phyloP scores from a whole-genome alignment of 2,329 filamentous ascomycete genomes.

The Pseudogymnoascus sp. region DNA sequence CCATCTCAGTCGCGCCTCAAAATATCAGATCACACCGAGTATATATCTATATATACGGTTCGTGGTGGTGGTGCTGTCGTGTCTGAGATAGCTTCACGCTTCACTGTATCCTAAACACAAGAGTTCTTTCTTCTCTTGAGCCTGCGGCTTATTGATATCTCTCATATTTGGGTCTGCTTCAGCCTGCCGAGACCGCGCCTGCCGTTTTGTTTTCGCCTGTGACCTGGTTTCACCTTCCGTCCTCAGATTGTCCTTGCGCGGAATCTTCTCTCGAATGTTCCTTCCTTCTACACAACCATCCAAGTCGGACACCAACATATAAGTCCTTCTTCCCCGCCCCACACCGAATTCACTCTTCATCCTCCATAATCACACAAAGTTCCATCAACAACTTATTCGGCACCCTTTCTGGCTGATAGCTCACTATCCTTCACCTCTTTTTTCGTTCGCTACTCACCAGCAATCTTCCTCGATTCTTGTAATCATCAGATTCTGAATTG shows the following conservation, averaged over 20 bases:
- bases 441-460: slow-evolving; percentile 5
- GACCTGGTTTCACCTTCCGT: background rate
- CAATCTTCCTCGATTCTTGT: slow-evolving; percentile 8
- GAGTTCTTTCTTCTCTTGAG: background rate
- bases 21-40: background rate
- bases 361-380: slow-evolving; percentile 4
- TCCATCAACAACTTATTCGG: slow-evolving; percentile 9
- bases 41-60: background rate
- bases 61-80: background rate
- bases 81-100: background rate
- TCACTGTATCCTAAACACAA: background rate
- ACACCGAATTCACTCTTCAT: background rate
- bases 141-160: background rate
- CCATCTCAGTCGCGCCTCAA: background rate
- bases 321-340: background rate
- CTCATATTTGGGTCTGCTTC: background rate
- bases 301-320: background rate
- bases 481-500: slow-evolving; percentile 10
- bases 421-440: slow-evolving; percentile 9
- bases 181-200: slow-evolving; percentile 5
- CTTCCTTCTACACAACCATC: background rate
- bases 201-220: background rate
- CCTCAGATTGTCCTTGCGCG: background rate
- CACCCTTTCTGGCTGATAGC: slow-evolving; percentile 8
- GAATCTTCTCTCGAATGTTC: slow-evolving; percentile 5